Conservation (phyloP, 192 early-diverging fungal genomes). For the Coemansia sp. region DNA sequence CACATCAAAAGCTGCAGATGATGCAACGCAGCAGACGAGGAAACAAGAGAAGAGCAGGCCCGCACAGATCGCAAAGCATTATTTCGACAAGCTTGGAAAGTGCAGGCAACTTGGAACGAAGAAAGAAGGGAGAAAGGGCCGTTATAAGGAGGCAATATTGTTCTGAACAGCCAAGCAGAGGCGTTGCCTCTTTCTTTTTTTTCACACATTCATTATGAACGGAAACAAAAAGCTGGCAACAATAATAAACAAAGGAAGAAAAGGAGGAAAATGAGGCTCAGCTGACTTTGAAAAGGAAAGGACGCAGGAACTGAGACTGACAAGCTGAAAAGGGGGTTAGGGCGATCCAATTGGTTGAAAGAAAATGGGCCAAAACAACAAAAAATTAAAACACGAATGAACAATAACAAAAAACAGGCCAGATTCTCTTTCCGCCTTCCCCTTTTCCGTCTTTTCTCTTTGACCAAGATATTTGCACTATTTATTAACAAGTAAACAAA, state of each 20-base stretch:
- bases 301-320: not conserved
- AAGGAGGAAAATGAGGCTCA: not conserved
- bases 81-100: too few species aligned
- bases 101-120: too few species aligned
- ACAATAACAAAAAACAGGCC: too few species aligned
- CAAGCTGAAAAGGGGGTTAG: not conserved
- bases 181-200: too few species aligned
- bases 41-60: too few species aligned
- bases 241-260: not conserved
- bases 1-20: not conserved
- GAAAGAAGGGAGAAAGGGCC: too few species aligned
- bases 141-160: too few species aligned
- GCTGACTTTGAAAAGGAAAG: conserved; percentile 4
- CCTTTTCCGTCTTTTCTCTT: not conserved
- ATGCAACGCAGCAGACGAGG: not conserved
- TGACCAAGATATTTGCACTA: not conserved
- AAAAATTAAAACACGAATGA: not conserved
- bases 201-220: too few species aligned
- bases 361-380: not conserved
- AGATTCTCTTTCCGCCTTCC: too few species aligned
- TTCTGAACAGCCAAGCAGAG: too few species aligned
- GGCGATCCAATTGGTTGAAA: not conserved
- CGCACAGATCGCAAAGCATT: too few species aligned
- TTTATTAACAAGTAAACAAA: conserved; percentile 3
- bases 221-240: too few species aligned